Evolutionary conservation across 2,329 filamentous ascomycete genomes (phyloP).

Genomic region (Aschersonia sp.): DNA sequence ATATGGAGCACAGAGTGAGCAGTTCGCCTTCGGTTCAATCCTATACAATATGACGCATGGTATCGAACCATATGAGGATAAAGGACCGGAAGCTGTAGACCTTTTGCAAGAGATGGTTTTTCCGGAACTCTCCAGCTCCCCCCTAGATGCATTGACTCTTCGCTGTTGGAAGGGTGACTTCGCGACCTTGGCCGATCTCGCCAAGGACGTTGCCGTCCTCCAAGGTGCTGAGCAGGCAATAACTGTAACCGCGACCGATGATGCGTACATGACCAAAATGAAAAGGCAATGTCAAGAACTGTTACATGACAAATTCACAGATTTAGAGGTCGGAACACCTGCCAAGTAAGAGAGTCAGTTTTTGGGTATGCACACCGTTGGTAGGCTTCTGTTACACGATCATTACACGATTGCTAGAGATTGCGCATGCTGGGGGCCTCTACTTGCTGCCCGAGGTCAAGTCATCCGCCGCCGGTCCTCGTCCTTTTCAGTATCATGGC

Average conservation of each 20-base stretch:
- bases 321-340: not conserved
- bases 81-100: not conserved
- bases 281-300: not conserved
- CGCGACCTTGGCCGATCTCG: slow-evolving; percentile 1
- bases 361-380: not conserved
- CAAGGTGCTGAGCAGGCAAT: not conserved
- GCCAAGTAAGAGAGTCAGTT: not conserved
- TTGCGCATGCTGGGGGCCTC: not conserved
- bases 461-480: too few species aligned
- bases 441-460: too few species aligned
- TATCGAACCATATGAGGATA: slow-evolving; percentile 1
- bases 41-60: slow-evolving; percentile 1
- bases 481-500: not conserved
- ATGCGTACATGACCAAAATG: slow-evolving; percentile 1
- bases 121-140: not conserved
- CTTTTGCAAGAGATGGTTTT: not conserved
- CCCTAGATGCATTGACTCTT: not conserved
- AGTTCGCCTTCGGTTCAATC: slow-evolving; percentile 1
- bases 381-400: not conserved
- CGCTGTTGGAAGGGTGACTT: slow-evolving; percentile 1
- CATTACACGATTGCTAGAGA: not conserved
- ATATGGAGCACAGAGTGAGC: slow-evolving; percentile 1
- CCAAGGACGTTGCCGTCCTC: not conserved
- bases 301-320: not conserved
- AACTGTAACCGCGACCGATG: not conserved